Evolutionary conservation across 2,329 filamentous ascomycete genomes (phyloP).

Genomic region (Pseudomassariella vexata): DNA sequence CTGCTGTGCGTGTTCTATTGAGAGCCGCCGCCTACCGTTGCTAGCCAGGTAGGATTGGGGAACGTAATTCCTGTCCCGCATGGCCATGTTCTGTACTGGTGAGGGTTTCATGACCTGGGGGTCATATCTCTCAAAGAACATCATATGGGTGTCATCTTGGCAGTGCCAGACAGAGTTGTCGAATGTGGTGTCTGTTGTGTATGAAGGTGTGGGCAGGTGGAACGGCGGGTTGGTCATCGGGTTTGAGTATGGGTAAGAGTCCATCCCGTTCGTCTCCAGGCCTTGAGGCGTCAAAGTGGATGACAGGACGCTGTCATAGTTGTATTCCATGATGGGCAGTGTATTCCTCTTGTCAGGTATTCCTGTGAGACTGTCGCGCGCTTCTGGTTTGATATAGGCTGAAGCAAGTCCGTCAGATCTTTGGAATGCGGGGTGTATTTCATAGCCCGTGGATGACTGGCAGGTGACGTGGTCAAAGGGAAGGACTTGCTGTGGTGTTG

Average conservation of each 20-base stretch:
- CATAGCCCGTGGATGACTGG: constrained; percentile 17
- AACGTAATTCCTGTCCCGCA: constrained; percentile 18
- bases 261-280: too few relatives aligned
- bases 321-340: constrained; percentile 17
- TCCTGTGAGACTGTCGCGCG: constrained; percentile 12
- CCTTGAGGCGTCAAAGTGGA: constrained; percentile 11
- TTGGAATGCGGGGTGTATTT: constrained; percentile 18
- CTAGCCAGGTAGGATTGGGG: constrained; percentile 13
- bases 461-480: constrained; percentile 18
- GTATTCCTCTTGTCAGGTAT: constrained; percentile 18
- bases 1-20: constrained; percentile 35
- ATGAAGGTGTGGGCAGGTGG: constrained; percentile 12
- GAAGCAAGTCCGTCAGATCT: constrained; percentile 16
- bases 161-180: constrained; percentile 13
- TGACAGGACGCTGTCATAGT: constrained; percentile 15
- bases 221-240: constrained; percentile 14
- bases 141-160: constrained; percentile 12
- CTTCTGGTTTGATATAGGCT: constrained; percentile 14
- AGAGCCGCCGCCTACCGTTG: constrained; percentile 31
- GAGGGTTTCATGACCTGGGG: constrained; percentile 10
- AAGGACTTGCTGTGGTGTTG: constrained; percentile 21
- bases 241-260: constrained; percentile 13
- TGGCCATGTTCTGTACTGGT: constrained; percentile 17
- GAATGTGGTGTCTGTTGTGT: constrained; percentile 6
- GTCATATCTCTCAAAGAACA: constrained; percentile 13